Percentiles rank a stretch among this genome's conserved stretches.
Conservation (phyloP, 108 stramenopile genomes). For the Pseudonitzschia delicatissima region DNA sequence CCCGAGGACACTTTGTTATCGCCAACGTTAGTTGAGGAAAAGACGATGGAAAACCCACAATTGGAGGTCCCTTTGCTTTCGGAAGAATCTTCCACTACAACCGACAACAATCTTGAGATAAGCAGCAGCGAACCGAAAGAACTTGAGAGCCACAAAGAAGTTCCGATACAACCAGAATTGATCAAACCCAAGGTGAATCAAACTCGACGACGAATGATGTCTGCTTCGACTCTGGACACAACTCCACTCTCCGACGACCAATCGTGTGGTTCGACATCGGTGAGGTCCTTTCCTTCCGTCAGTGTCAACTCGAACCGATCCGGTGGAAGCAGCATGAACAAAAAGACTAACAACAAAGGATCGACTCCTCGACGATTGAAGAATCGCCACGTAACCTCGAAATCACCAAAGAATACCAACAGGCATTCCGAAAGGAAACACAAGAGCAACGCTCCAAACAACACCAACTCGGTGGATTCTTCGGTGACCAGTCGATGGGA, state of each 20-base stretch:
- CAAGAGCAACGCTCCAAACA: not conserved
- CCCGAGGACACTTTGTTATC: not conserved
- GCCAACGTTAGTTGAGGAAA: not conserved
- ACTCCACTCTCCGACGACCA: slow-evolving; percentile 35
- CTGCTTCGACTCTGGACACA: slow-evolving; percentile 40
- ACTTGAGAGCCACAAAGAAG: not conserved
- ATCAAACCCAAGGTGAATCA: not conserved
- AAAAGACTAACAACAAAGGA: not conserved
- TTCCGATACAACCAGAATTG: not conserved
- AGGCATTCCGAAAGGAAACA: not conserved
- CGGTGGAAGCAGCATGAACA: not conserved
- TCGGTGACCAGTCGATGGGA: slow-evolving; percentile 29
- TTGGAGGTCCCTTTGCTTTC: no score
- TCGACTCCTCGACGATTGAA: not conserved
- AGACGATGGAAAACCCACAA: no score
- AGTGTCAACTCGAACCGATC: slow-evolving; percentile 13
- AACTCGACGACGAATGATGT: slow-evolving; percentile 25
- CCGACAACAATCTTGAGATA: no score
- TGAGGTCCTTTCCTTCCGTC: slow-evolving; percentile 20
- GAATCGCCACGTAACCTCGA: not conserved
- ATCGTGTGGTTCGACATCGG: slow-evolving; percentile 36
- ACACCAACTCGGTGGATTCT: not conserved
- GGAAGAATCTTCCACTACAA: no score
- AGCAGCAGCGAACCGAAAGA: no score
- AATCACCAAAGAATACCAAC: slow-evolving; percentile 12